These are phyloP conservation scores for Lenzites betulinus DNA, from an alignment of 768 basidiomycete species.

Conservation along the genomic window DNA sequence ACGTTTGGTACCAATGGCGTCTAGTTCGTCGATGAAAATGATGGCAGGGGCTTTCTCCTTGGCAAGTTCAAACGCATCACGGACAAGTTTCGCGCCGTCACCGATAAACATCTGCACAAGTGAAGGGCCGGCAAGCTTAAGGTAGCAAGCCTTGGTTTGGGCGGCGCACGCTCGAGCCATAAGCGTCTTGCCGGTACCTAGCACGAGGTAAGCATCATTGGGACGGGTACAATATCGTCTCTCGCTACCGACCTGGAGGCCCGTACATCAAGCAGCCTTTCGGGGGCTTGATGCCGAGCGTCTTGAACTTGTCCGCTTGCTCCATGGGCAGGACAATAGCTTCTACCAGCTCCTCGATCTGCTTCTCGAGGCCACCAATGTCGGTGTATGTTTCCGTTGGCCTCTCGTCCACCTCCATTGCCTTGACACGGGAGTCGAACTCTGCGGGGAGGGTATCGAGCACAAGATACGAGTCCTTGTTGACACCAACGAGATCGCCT, in stretches of 20 bases:
- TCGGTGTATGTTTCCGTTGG: conserved; percentile 98
- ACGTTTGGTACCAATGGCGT: conserved; percentile 98
- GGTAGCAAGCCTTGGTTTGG: conserved; percentile 96
- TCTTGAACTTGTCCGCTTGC: conserved; percentile 98
- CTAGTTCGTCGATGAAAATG: conserved; percentile 98
- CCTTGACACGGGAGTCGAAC: conserved; percentile 97
- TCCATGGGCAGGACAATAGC: conserved; percentile 99
- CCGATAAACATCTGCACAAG: conserved; percentile 99
- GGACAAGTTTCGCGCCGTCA: conserved; percentile 97
- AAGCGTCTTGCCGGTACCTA: conserved; percentile 95
- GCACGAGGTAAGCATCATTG: neutral
- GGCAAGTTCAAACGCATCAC: conserved; percentile 96
- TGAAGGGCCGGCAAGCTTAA: conserved; percentile 96
- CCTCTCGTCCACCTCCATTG: conserved; percentile 99
- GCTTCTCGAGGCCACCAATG: conserved; percentile 98
- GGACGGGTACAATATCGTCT: neutral
- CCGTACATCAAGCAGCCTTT: conserved; percentile 99
- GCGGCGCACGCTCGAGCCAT: conserved; percentile 98
- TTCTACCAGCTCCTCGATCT: conserved; percentile 98
- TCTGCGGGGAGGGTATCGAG: conserved; percentile 95
- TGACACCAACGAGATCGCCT: conserved; percentile 95
- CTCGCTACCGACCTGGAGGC: conserved; percentile 73
- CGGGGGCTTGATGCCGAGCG: conserved; percentile 94
- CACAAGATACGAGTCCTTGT: conserved; percentile 98
- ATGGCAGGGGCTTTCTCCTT: conserved; percentile 99